Base-by-base conservation (phyloP, 768 basidiomycete species). In the Mrakia blollopis region DNA sequence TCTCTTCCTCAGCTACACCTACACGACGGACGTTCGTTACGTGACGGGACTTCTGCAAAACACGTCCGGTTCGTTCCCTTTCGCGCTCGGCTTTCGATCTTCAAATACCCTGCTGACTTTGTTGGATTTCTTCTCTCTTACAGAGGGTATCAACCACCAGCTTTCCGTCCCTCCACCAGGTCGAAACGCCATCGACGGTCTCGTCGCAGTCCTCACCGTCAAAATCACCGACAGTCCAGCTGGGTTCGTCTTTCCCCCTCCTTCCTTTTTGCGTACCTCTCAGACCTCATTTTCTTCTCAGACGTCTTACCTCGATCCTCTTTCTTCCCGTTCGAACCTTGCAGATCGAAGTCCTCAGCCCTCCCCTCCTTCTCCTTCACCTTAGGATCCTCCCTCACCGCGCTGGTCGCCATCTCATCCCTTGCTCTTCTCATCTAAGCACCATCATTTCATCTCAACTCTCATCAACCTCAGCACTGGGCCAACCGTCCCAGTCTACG, bases 201-300 rank as follows among this genome's bases (percentile, higher is more conserved):
- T 93, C 16, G 91, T 95, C 5, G 92, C 91, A 0, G 85, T 97
- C 1, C 79, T 95, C 79, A 89, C 88, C 0, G 90, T 94, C 67
- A 87, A 87, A 80, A 89, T 96, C 60, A 76, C 68, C 25, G 37
- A 28, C 41, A 47, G n/a, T 23, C 75, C 75, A 1, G 52, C 30
- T 7, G 68, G 57, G 57, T 44, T n/a, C 62, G 75, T 72, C 25
- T 41, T 21, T 18, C 35, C 23, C 65, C 11, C 5, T 37, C 10
- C 10, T 18, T 23, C 18, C 6, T 23, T 13, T 8, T 39, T 68
- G n/a, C n/a, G n/a, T 21, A 3, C 32, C 16, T 68, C 16, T 21
- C 65, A 39, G 60, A 28, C 5, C 39, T 50, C 35, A 18, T 28
- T 28, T 25, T 35, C 65, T 67, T 37, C 9, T 25, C 21, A 6